A percentile compares a stretch with the other conserved stretches of the same genome.
These are phyloP conservation scores for Lotmaria passim DNA, from an alignment of 208 protist species.

Conservation along the genomic window DNA sequence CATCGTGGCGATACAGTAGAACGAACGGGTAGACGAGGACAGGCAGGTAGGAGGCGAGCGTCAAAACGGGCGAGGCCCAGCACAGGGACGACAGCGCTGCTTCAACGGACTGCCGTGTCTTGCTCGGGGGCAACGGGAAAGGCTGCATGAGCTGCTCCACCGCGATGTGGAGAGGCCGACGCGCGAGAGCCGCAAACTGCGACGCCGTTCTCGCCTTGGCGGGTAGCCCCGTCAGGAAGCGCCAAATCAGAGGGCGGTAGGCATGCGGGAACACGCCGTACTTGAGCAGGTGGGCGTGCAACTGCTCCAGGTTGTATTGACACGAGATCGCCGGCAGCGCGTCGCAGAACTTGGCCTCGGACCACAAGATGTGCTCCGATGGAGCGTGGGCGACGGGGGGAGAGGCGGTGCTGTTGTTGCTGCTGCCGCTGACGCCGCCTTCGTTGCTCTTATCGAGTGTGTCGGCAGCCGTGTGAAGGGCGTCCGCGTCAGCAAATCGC, in stretches of 20 bases:
- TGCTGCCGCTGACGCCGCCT: neutral
- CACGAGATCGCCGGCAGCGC: constrained; percentile 35
- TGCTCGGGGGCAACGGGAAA: constrained; percentile 54
- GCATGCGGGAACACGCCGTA: constrained; percentile 77
- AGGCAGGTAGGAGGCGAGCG: constrained; percentile 76
- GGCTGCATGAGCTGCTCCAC: constrained; percentile 62
- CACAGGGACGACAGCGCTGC: constrained; percentile 68
- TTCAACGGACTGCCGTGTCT: constrained; percentile 50
- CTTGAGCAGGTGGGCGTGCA: constrained; percentile 56
- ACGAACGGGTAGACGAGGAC: constrained; percentile 79
- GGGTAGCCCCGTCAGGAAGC: constrained; percentile 79
- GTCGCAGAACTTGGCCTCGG: constrained; percentile 38
- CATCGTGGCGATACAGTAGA: constrained; percentile 64
- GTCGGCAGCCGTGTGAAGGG: neutral
- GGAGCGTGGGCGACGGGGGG: neutral
- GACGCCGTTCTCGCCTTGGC: constrained; percentile 44
- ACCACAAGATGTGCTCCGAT: neutral
- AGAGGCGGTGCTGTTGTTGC: neutral
- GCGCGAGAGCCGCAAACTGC: constrained; percentile 74
- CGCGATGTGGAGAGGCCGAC: constrained; percentile 53
- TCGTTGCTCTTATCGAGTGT: neutral
- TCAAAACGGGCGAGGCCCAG: constrained; percentile 70
- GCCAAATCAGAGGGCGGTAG: constrained; percentile 78
- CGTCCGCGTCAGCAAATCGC: neutral
- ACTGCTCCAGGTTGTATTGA: constrained; percentile 69